These are phyloP conservation scores for Nosema granulosis DNA, from an alignment of 371 early-diverging fungal species.

Conservation along the genomic window DNA sequence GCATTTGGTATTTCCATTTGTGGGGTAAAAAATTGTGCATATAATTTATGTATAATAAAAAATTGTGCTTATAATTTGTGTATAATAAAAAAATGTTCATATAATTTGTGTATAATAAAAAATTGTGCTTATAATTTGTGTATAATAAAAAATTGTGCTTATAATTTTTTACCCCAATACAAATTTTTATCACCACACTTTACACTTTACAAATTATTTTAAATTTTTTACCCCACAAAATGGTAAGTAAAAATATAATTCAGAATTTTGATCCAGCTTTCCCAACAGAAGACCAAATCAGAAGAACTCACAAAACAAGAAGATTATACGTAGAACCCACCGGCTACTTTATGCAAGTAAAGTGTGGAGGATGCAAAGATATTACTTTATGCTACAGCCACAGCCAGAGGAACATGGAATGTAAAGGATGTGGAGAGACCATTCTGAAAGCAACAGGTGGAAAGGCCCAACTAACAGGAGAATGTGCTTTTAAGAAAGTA, in stretches of 20 bases:
- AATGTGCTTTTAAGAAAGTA: slow-evolving; percentile 56
- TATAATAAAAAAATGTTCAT: too few relatives aligned
- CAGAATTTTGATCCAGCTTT: slow-evolving; percentile 79
- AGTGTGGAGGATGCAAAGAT: slow-evolving; percentile 88
- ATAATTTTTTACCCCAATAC: too few relatives aligned
- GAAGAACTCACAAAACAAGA: slow-evolving; percentile 93
- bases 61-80: too few relatives aligned
- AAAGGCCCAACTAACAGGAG: slow-evolving; percentile 70
- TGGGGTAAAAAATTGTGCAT: not conserved
- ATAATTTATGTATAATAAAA: not conserved
- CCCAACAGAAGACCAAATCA: slow-evolving; percentile 85
- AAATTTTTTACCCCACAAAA: slow-evolving; percentile 27
- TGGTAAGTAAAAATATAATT: slow-evolving; percentile 14
- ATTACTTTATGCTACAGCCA: slow-evolving; percentile 95
- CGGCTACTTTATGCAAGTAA: slow-evolving; percentile 99
- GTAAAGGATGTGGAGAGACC: slow-evolving; percentile 84
- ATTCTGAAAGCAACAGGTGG: slow-evolving; percentile 98
- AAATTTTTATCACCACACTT: too few relatives aligned
- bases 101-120: too few relatives aligned
- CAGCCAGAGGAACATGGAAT: slow-evolving; percentile 91
- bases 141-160: too few relatives aligned
- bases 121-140: too few relatives aligned
- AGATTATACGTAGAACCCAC: slow-evolving; percentile 94
- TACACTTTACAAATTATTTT: too few relatives aligned
- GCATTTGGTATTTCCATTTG: not conserved